Conservation (phyloP, 805 yeast species). For the Barnettozyma salicaria region DNA sequence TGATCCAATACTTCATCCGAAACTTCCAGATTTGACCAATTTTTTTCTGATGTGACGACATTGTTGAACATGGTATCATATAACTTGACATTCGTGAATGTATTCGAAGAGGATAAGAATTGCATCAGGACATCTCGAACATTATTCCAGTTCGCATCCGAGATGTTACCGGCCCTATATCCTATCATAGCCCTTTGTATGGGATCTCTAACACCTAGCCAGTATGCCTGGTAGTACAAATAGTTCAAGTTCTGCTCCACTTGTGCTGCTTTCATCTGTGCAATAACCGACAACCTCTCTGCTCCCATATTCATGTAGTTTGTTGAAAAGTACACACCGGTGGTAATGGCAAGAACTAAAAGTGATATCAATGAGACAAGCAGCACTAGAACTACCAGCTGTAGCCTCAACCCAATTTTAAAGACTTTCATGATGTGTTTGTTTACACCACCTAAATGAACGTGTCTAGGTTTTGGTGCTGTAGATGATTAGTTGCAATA, state of each 20-base stretch:
- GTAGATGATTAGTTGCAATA: too few species aligned
- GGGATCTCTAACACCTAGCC: slow-evolving; percentile 56
- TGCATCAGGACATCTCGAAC: slow-evolving; percentile 48
- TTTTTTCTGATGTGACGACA: slow-evolving; percentile 40
- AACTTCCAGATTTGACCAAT: slow-evolving; percentile 32
- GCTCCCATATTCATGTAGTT: slow-evolving; percentile 58
- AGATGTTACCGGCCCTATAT: slow-evolving; percentile 67
- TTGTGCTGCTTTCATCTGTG: slow-evolving; percentile 78
- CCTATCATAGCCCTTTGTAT: slow-evolving; percentile 55
- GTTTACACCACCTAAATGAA: too few species aligned
- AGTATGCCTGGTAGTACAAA: slow-evolving; percentile 61
- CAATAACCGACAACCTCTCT: slow-evolving; percentile 68
- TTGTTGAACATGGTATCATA: slow-evolving; percentile 54
- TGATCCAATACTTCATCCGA: slow-evolving; percentile 30
- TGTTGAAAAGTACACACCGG: slow-evolving; percentile 66
- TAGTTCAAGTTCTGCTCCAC: slow-evolving; percentile 59
- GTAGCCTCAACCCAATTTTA: slow-evolving; percentile 62
- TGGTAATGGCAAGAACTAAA: slow-evolving; percentile 64
- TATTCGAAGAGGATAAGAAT: slow-evolving; percentile 56
- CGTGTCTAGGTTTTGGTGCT: neutral
- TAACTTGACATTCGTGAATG: slow-evolving; percentile 56
- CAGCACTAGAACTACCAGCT: slow-evolving; percentile 65
- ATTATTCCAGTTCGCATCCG: slow-evolving; percentile 40
- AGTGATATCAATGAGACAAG: slow-evolving; percentile 65
- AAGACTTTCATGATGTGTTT: slow-evolving; percentile 15